A percentile compares a stretch with the other conserved stretches of the same genome.
Conservation (phyloP, 176 grass and related monocot genomes). For the Oryza rufipogon region DNA sequence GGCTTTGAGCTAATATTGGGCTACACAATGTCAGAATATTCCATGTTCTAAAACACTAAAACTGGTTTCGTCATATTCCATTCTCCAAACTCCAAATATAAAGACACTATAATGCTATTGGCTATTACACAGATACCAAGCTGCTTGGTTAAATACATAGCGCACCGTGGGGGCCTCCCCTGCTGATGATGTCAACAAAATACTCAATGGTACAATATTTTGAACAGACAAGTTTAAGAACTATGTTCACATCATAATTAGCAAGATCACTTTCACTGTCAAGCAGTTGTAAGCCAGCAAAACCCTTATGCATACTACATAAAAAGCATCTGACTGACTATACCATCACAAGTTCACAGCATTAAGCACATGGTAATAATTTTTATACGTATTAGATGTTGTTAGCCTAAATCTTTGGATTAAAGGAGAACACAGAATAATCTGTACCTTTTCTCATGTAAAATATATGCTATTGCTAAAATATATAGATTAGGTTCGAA, state of each 20-base stretch:
- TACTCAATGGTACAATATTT: neutral
- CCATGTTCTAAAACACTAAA: neutral
- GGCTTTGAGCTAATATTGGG: neutral
- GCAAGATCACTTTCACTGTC: neutral
- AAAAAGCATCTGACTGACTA: slow-evolving; percentile 4
- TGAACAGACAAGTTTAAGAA: neutral
- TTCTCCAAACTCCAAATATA: neutral
- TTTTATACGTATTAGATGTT: neutral
- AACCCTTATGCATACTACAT: neutral
- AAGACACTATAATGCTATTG: neutral
- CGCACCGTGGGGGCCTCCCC: neutral
- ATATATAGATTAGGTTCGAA: neutral
- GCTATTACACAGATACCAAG: slow-evolving; percentile 2
- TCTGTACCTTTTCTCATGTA: neutral
- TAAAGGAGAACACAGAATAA: neutral
- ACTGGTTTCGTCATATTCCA: neutral
- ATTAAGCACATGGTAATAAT: slow-evolving; percentile 8
- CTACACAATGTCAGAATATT: neutral
- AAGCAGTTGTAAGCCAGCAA: neutral
- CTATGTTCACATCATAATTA: neutral
- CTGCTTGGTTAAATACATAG: neutral
- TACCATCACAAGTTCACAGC: neutral
- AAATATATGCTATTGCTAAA: neutral
- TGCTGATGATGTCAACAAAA: neutral
- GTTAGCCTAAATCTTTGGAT: neutral